These are phyloP conservation scores for Pseudogymnoascus sp. DNA, from an alignment of 2,329 filamentous ascomycete species.

Conservation along the genomic window DNA sequence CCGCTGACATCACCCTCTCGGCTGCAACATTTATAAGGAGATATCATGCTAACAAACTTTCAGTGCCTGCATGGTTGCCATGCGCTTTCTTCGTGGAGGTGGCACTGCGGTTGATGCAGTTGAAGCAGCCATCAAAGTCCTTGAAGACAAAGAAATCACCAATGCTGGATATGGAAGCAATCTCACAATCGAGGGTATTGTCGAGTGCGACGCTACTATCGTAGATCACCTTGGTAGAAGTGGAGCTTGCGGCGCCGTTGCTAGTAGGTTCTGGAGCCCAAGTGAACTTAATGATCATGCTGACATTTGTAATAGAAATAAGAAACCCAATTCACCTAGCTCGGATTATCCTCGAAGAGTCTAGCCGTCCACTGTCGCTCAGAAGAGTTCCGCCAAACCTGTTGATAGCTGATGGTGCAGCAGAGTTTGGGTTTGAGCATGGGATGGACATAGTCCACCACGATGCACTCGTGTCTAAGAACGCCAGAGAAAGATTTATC, in stretches of 20 bases:
- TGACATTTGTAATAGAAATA: slow-evolving; percentile 53
- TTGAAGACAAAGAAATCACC: slow-evolving; percentile 93
- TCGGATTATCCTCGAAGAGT: slow-evolving; percentile 70
- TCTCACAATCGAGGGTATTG: slow-evolving; percentile 76
- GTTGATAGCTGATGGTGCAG: slow-evolving; percentile 77
- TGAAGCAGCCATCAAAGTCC: slow-evolving; percentile 75
- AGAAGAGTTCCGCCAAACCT: slow-evolving; percentile 88
- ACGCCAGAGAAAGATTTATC: slow-evolving; percentile 67
- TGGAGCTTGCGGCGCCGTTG: slow-evolving; percentile 84
- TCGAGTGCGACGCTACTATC: slow-evolving; percentile 91
- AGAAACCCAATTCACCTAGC: slow-evolving; percentile 89
- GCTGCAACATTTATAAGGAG: slow-evolving; percentile 10
- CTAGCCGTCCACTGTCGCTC: slow-evolving; percentile 69
- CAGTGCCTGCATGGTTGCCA: slow-evolving; percentile 76
- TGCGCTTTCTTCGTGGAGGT: slow-evolving; percentile 71
- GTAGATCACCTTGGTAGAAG: slow-evolving; percentile 87
- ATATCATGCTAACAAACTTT: slow-evolving; percentile 3
- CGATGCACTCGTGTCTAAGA: slow-evolving; percentile 70
- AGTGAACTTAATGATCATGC: slow-evolving; percentile 15
- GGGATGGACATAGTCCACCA: slow-evolving; percentile 66
- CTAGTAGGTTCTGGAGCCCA: slow-evolving; percentile 53
- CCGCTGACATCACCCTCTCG: neutral
- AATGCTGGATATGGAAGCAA: slow-evolving; percentile 97
- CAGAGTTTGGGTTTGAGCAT: slow-evolving; percentile 73
- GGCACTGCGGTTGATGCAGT: slow-evolving; percentile 79